Evolutionary conservation across 176 grass and related monocot genomes (phyloP), one percentile per base, ranked within the genome.

Genomic region (Zoysia japonica): DNA sequence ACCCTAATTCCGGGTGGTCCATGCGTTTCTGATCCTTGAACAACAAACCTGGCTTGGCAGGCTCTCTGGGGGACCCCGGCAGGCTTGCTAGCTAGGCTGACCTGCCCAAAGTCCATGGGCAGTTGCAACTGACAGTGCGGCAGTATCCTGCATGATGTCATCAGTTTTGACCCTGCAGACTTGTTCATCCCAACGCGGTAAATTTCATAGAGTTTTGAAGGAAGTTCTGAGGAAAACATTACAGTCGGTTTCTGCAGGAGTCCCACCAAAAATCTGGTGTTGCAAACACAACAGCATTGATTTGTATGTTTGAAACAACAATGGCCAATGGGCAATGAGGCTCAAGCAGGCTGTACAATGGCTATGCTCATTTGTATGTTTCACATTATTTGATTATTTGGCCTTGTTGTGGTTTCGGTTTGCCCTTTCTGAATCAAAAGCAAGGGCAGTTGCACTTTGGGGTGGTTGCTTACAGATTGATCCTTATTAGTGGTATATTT

Each of bases 101-200:
- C 89, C 88, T 85, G 69, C 73, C 79, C 86, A 86, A 89, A 90
- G 89, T 95, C 87, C 75, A 87, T 78, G 93, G 80, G 89, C 84
- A 95, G 93, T 92, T 92, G 61, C 61, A 89, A 89, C 87, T 89
- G 82, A 92, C 73, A 85, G 65, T 92, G 78, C 50, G 70, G 70
- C 72, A 69, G 74, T 10, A 91, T 83, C 51, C 83, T 68, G 47
- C 69, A 80, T 91, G 67, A 47, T 79, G 77, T 94, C 89, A 87
- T 83, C 67, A 53, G 56, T 85, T 80, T 91, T 91, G 86, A 94
- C 89, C 73, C 67, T 77, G 38, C 72, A 66, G 60, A 82, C 47
- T 47, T 61, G 42, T 78, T 76, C 67, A 68, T 52, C 28, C 17
- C 15, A 78, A 78, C 54, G 16, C 5, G 39, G 2, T 28, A 55